phyloP scores from a whole-genome alignment of 768 basidiomycete genomes.

The Crucibulum laeve region DNA sequence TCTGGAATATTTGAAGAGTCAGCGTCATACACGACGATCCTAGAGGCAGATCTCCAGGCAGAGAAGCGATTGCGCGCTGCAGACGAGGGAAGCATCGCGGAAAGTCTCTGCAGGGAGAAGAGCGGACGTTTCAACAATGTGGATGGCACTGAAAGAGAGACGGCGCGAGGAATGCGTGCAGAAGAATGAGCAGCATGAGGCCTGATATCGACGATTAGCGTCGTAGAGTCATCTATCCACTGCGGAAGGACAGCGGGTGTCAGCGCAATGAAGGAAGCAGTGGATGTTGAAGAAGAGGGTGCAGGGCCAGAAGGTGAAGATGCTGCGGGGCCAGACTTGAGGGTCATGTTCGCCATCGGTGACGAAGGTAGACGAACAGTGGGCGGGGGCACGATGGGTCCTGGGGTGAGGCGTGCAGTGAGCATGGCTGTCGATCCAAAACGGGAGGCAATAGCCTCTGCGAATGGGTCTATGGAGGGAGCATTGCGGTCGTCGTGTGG shows the following conservation, averaged over 20 bases:
- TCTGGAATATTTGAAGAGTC: constrained; percentile 62
- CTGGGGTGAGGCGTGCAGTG: constrained; percentile 22
- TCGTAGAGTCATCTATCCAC: constrained; percentile 28
- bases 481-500: constrained; percentile 12
- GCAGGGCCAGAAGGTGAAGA: constrained; percentile 5
- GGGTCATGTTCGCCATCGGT: constrained; percentile 17
- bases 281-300: constrained; percentile 5
- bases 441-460: constrained; percentile 47
- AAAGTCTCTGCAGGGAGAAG: constrained; percentile 74
- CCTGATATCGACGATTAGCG: constrained; percentile 84
- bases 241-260: constrained; percentile 18
- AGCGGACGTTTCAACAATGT: constrained; percentile 90
- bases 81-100: constrained; percentile 72
- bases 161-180: constrained; percentile 62
- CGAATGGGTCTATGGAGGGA: constrained; percentile 37
- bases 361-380: too few species aligned
- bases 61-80: constrained; percentile 56
- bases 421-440: constrained; percentile 32
- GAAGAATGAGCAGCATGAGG: constrained; percentile 70
- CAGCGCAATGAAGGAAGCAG: constrained; percentile 19
- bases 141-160: constrained; percentile 90
- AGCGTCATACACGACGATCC: constrained; percentile 83
- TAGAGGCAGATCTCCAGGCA: constrained; percentile 49
- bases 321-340: constrained; percentile 1
- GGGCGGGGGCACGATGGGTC: constrained; percentile 11